Conservation (phyloP, 768 basidiomycete species). For the Xerocomus brunneocitrinus region DNA sequence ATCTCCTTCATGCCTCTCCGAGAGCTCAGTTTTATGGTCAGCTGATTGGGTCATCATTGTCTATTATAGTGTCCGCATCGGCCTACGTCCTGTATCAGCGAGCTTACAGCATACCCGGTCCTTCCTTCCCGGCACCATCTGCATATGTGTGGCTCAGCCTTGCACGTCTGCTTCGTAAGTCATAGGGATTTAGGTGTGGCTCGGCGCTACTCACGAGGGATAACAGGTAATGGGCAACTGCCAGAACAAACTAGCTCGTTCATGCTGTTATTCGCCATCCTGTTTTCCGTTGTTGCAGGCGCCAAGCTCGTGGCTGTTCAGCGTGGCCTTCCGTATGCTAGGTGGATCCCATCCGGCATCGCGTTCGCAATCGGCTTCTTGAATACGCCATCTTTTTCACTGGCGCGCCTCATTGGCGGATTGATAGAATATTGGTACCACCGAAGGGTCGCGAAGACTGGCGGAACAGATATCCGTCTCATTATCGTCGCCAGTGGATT, state of each 20-base stretch:
- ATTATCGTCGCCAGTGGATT: constrained; percentile 93
- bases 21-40: constrained; percentile 93
- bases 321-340: constrained; percentile 49
- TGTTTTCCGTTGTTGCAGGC: constrained; percentile 66
- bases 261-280: constrained; percentile 71
- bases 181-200: not conserved
- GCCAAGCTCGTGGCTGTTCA: constrained; percentile 58
- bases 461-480: constrained; percentile 60
- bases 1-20: constrained; percentile 87
- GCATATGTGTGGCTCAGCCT: constrained; percentile 90
- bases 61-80: constrained; percentile 83
- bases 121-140: constrained; percentile 93
- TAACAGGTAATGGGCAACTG: constrained; percentile 72
- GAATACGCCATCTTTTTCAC: constrained; percentile 91
- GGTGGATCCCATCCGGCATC: constrained; percentile 87
- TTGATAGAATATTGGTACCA: constrained; percentile 71
- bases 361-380: constrained; percentile 95
- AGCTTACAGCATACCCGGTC: constrained; percentile 86
- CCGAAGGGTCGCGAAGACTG: constrained; percentile 42
- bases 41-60: constrained; percentile 83
- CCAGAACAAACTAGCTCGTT: constrained; percentile 71
- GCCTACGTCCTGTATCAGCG: constrained; percentile 84
- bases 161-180: constrained; percentile 70
- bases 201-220: not conserved
- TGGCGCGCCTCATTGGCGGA: constrained; percentile 88